These are phyloP conservation scores for Monosporascus ibericus DNA, from an alignment of 2,329 filamentous ascomycete species.

Conservation along the genomic window DNA sequence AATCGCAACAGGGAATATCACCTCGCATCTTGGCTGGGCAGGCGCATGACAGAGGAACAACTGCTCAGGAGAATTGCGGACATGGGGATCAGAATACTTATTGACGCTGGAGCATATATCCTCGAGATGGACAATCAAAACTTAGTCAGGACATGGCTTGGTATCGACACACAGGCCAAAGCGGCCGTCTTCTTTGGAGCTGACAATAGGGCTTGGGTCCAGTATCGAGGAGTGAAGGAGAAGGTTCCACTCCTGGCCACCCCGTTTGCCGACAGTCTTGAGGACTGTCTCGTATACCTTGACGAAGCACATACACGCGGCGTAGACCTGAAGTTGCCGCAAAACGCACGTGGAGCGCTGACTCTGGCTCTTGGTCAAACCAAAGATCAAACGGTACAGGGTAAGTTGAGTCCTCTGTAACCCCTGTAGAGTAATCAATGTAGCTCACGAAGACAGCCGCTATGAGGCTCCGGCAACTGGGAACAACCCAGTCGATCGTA, in stretches of 20 bases:
- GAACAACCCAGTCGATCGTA: slow-evolving; percentile 46
- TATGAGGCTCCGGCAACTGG: slow-evolving; percentile 58
- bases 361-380: slow-evolving; percentile 52
- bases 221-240: slow-evolving; percentile 28
- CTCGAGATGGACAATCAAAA: slow-evolving; percentile 52
- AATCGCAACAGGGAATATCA: slow-evolving; percentile 42
- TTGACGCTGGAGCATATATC: slow-evolving; percentile 62
- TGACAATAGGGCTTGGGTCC: slow-evolving; percentile 38
- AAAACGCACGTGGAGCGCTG: slow-evolving; percentile 41
- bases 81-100: slow-evolving; percentile 43
- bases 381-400: slow-evolving; percentile 58
- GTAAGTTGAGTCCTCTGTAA: slow-evolving; percentile 24
- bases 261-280: slow-evolving; percentile 47
- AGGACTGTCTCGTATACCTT: slow-evolving; percentile 49
- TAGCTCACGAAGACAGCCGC: slow-evolving; percentile 39
- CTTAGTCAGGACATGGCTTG: slow-evolving; percentile 46
- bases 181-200: slow-evolving; percentile 50
- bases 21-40: slow-evolving; percentile 16
- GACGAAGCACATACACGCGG: slow-evolving; percentile 56
- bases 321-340: slow-evolving; percentile 52
- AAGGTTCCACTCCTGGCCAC: slow-evolving; percentile 42
- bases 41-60: slow-evolving; percentile 35
- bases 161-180: slow-evolving; percentile 32
- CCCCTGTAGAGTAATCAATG: neutral
- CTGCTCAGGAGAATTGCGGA: slow-evolving; percentile 34